Base-by-base conservation (phyloP, 768 basidiomycete species). In the Dacryopinax spathularia region DNA sequence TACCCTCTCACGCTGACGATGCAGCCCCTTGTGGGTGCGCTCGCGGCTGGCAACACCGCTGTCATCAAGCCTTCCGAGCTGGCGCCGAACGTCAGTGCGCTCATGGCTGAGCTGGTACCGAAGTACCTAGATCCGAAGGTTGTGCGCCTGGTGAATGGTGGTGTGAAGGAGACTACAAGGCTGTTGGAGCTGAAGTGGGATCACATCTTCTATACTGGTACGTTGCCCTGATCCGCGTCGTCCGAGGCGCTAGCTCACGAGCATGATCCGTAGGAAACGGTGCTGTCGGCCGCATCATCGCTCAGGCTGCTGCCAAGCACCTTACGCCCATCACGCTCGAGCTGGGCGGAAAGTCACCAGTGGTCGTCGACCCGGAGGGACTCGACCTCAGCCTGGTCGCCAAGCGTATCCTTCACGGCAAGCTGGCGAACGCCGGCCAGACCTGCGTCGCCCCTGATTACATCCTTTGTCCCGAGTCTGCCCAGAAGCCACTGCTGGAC, bases 271-370 rank as follows among this genome's bases (percentile, higher is more conserved):
- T 10, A 60, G 60, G 68, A 2, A 67, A 65, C 33, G 63, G 65
- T 5, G 37, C 33, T 29, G 66, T 71, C 34, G 70, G 68, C 1
- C 39, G 61, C 29, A 69, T 71, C 62, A 63, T 71, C 33, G 67
- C 69, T 0, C 33, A 44, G 6, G 68, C 68, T 0, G 70, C 70
- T 1, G 70, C 68, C 0, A 65, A 69, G 64, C 63, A 66, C 34
- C 39, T 71, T 0, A 66, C 66, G 13, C 67, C 69, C 12, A 33
- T 65, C 34, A 71, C 70, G 33, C 66, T 71, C 37, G 70, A 71
- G 64, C 37, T 67, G n/a, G 61, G 33, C 4, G 37, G 33, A 20
- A 31, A 31, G 36, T 62, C 29, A 4, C 36, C 33, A 7, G 33
- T 60, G 33, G 60, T 34, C 18, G 34, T 69, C 22, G 66, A 70